Percentiles rank a stretch among this genome's conserved stretches.
Evolutionary conservation across 306 rosid species (phyloP).

Genomic region (Casuarina equisetifolia): DNA sequence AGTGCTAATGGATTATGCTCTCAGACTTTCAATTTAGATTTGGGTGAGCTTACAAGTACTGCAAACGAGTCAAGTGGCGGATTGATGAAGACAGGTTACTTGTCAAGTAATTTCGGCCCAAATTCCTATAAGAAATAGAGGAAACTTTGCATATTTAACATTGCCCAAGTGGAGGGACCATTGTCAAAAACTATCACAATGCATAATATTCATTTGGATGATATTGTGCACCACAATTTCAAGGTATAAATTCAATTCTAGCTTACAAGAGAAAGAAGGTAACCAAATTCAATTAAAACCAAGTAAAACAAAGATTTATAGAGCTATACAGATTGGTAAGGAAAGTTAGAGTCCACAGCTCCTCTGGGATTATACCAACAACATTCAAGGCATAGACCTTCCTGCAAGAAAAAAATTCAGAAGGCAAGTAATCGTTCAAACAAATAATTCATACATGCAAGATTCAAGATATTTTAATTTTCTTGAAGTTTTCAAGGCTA

Average conservation of each 20-base stretch:
- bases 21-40: neutral
- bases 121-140: constrained; percentile 41
- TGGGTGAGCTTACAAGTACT: constrained; percentile 53
- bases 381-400: neutral
- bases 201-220: neutral
- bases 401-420: neutral
- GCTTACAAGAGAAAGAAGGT: neutral
- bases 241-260: neutral
- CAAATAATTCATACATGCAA: neutral
- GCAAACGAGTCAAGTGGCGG: constrained; percentile 62
- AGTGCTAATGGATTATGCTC: neutral
- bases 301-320: neutral
- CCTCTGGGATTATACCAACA: neutral
- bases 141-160: constrained; percentile 2
- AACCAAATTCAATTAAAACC: constrained; percentile 1
- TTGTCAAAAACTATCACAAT: neutral
- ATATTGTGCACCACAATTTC: neutral
- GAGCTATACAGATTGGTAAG: constrained; percentile 25
- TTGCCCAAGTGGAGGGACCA: neutral
- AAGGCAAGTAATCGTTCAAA: neutral
- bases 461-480: neutral
- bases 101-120: constrained; percentile 30
- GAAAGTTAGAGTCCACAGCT: neutral
- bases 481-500: neutral
- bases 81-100: constrained; percentile 64